These are phyloP conservation scores for Hura crepitans DNA, from an alignment of 441 rosid genomes.

Conservation along the genomic window DNA sequence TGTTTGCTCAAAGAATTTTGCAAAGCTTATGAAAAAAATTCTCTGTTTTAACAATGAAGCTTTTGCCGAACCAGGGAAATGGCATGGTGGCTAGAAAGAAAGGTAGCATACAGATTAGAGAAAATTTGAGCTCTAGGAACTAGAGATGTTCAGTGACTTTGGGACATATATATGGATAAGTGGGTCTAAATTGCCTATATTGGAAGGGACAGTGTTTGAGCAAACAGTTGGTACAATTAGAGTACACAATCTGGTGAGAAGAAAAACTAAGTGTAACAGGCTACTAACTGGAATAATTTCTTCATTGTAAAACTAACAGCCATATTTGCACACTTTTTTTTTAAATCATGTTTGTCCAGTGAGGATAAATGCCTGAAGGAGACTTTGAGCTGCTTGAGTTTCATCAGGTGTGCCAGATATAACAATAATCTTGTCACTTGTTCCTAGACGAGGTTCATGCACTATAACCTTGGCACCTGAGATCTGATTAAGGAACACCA, in stretches of 20 bases:
- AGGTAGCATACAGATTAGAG: constrained; percentile 2
- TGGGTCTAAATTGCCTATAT: constrained; percentile 10
- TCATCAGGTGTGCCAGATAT: constrained; percentile 95
- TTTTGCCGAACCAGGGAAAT: constrained; percentile 8
- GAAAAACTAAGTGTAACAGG: constrained; percentile 3
- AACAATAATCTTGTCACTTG: constrained; percentile 74
- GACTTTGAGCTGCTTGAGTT: constrained; percentile 95
- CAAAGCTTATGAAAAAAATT: neutral
- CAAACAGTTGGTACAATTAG: constrained; percentile 15
- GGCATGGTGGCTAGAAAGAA: neutral
- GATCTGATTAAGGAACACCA: constrained; percentile 58
- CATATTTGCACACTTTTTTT: constrained; percentile 1
- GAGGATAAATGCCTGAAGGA: constrained; percentile 93
- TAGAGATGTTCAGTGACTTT: constrained; percentile 2
- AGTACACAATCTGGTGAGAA: constrained; percentile 17
- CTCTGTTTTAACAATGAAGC: neutral
- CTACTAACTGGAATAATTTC: constrained; percentile 6
- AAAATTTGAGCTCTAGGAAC: neutral
- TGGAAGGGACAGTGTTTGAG: constrained; percentile 4
- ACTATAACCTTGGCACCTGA: constrained; percentile 93
- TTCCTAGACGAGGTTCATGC: constrained; percentile 73
- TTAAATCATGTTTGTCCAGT: constrained; percentile 52
- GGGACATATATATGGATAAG: neutral
- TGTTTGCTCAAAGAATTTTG: constrained; percentile 6
- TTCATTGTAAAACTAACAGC: constrained; percentile 7